Evolutionary conservation across 73 alveolate genomes (phyloP), one percentile per base, ranked within the genome.

Genomic region (Durusdinium trenchii): DNA sequence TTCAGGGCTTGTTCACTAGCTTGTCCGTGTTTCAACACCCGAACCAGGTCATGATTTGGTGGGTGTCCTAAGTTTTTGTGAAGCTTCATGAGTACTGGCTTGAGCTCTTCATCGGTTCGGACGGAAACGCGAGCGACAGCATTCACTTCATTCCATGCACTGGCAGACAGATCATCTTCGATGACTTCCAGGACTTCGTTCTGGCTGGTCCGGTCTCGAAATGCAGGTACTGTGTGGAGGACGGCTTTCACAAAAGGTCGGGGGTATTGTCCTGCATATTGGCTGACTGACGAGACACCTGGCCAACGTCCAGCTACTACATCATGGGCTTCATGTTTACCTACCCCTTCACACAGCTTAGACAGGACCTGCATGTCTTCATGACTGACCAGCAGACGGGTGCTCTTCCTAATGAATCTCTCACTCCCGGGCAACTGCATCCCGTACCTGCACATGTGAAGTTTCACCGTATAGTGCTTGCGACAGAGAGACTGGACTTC

Each of bases 361-460:
- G 83, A 4, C 3, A 71, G 50, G 3, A 35, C 50, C 7, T 36
- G 50, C 83, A 71, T 71, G 38, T 71, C 83, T 7, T 4, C 83
- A 71, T 71, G 83, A 71, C 83, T 71, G 28, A 71, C 83, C 50
- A 71, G 36, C 50, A 71, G 83, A 3, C 48, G 46, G 4, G 83
- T 71, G 48, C 83, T 71, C 48, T 71, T 71, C 23, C 48, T 32
- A 48, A 71, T 71, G n/a, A 71, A 23, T 3, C 36, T 28, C 23
- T 71, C 48, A 36, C 83, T 71, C 9, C 50, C 46, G 23, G 83
- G 83, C 14, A 71, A 20, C 38, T 36, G 83, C 83, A 71, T 35
- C 3, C 83, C 83, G 23, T 71, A 71, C 48, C 83, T 71, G 83
- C 83, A 71, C 83, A 71, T 71, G 83, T 71, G 83, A 28, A 28